phyloP scores from a whole-genome alignment of 495 filamentous ascomycete species.

The Hypomontagnella submonticulosa region DNA sequence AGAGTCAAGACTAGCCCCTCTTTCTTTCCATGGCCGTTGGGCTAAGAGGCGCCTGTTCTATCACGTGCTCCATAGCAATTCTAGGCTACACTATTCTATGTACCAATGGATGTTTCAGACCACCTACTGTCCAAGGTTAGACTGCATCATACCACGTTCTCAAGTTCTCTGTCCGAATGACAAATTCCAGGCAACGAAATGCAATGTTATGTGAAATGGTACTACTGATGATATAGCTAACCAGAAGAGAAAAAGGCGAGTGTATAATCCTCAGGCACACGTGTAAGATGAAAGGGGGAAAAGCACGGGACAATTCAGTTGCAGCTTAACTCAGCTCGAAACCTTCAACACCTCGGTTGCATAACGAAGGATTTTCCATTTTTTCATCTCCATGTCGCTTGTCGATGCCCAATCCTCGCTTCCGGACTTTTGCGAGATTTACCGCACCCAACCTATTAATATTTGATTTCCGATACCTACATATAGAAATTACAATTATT shows the following conservation, averaged over 20 bases:
- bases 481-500: constrained; percentile 3
- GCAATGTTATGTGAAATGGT: not conserved
- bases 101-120: not conserved
- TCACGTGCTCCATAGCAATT: constrained; percentile 21
- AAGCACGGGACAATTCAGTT: constrained; percentile 52
- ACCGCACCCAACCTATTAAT: constrained; percentile 30
- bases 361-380: constrained; percentile 36
- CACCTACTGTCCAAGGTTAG: not conserved
- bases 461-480: constrained; percentile 21
- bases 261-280: constrained; percentile 5
- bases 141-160: too few species aligned
- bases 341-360: constrained; percentile 17
- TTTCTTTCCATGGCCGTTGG: constrained; percentile 21
- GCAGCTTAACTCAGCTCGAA: constrained; percentile 46
- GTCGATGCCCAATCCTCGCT: constrained; percentile 45
- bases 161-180: not conserved
- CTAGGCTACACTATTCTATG: constrained; percentile 9
- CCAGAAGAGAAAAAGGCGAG: constrained; percentile 13
- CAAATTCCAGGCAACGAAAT: constrained; percentile 21
- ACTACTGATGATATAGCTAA: not conserved
- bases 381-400: constrained; percentile 38
- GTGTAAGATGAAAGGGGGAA: constrained; percentile 45
- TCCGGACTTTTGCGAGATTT: constrained; percentile 35
- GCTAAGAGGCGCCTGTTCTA: constrained; percentile 14
- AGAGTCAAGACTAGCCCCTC: constrained; percentile 13